Evolutionary conservation across 2,329 filamentous ascomycete genomes (phyloP).

Genomic region (Curvularia verruculosa): DNA sequence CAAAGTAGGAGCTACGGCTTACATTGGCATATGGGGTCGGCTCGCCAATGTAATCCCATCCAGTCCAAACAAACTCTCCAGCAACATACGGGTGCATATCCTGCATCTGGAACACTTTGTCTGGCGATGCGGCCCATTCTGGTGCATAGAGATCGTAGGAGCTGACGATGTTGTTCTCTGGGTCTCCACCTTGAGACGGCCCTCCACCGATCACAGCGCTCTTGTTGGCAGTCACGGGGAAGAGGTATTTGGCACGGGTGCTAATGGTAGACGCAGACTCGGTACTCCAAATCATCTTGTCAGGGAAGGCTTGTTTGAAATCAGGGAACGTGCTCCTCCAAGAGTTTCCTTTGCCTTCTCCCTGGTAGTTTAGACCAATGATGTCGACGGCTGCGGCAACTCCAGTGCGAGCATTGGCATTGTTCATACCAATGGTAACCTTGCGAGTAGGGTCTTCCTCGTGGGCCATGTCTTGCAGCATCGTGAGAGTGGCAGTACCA

Average conservation of each 20-base stretch:
- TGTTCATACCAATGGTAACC: constrained; percentile 56
- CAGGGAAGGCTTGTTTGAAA: constrained; percentile 55
- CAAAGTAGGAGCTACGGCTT: constrained; percentile 61
- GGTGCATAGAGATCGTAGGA: constrained; percentile 61
- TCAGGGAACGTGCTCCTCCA: constrained; percentile 51
- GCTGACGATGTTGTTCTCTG: constrained; percentile 49
- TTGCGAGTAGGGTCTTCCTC: constrained; percentile 58
- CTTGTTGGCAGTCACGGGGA: constrained; percentile 55
- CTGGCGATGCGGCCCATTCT: constrained; percentile 56
- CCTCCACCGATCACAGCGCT: constrained; percentile 49
- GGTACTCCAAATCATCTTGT: constrained; percentile 52
- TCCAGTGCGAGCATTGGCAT: constrained; percentile 49
- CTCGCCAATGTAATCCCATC: constrained; percentile 60
- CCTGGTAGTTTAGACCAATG: constrained; percentile 63
- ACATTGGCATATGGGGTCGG: constrained; percentile 57
- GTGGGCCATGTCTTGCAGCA: constrained; percentile 52
- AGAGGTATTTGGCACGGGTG: constrained; percentile 60
- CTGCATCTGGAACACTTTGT: constrained; percentile 60
- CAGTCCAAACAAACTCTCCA: constrained; percentile 62
- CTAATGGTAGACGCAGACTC: constrained; percentile 53
- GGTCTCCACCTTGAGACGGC: constrained; percentile 46
- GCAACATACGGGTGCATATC: constrained; percentile 59
- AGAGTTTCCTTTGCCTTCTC: constrained; percentile 54
- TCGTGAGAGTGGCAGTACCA: constrained; percentile 43
- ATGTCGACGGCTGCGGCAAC: constrained; percentile 56